These are phyloP conservation scores for Penicillium fuscoglaucum DNA, from an alignment of 2,329 filamentous ascomycete species.

Conservation along the genomic window DNA sequence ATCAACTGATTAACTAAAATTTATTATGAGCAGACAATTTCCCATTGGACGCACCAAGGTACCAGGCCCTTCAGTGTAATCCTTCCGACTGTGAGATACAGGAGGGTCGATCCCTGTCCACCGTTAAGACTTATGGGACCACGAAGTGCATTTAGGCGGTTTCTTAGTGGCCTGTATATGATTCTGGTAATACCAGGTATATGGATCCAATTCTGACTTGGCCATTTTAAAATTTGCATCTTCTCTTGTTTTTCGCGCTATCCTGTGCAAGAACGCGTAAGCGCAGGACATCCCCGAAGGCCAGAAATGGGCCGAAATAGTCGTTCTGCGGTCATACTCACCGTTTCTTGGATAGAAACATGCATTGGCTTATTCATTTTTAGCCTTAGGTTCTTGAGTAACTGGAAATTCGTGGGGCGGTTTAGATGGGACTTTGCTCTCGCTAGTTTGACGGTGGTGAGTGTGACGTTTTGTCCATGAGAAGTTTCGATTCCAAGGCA, in stretches of 20 bases:
- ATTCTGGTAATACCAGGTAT: background rate
- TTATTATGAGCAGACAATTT: background rate
- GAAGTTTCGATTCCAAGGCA: background rate
- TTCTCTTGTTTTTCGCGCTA: background rate
- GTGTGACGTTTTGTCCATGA: background rate
- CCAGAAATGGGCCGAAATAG: slow-evolving; percentile 5
- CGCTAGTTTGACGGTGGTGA: slow-evolving; percentile 18
- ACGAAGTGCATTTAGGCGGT: too few species aligned
- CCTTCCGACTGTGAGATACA: background rate
- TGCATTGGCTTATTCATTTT: slow-evolving; percentile 19
- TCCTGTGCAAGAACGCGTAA: background rate
- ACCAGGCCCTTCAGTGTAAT: background rate
- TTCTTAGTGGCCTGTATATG: background rate
- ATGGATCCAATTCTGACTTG: background rate
- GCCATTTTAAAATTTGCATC: background rate
- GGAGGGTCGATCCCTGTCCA: background rate
- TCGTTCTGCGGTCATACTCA: slow-evolving; percentile 9
- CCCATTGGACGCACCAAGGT: background rate
- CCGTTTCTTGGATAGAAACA: slow-evolving; percentile 21
- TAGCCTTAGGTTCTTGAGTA: slow-evolving; percentile 21
- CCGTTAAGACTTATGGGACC: background rate
- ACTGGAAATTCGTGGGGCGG: slow-evolving; percentile 15
- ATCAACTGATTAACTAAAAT: background rate
- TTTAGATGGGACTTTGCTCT: slow-evolving; percentile 23
- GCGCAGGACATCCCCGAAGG: background rate